Base-by-base conservation (phyloP, 164 flowering plant species). In the Aristolochia californica region DNA sequence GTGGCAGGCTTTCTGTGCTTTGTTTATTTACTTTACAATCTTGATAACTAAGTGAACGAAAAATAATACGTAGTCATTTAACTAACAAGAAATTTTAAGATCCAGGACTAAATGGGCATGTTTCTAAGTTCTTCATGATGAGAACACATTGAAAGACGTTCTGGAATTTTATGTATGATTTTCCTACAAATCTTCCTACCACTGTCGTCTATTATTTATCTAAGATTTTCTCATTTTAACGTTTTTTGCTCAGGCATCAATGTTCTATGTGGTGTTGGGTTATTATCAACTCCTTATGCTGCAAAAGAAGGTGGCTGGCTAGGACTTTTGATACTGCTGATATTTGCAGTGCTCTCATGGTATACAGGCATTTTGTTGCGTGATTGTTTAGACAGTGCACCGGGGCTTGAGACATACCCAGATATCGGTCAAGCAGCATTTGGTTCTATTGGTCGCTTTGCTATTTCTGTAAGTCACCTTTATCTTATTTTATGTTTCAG, bases 391-490 rank as follows among this genome's bases (percentile, higher is more conserved):
- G 97, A 94, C 40, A 94, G 99, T 58, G 67, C 74, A 64, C 96
- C 99, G 34, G 99, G 86, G 16, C 84, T 94, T 4, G 86, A 90
- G 68, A 94, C 99, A 12, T 94, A 87, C 66, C 99, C 99, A 0
- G 99, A 94, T 66, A 90, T 94, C 66, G 99, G 99, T 51, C 95
- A 87, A 65, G 97, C 97, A 21, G 99, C 99, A n/a, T 94, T 90
- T 64, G 99, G 99, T 23, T 74, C 77, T 0, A 15, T 15, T 0
- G 99, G 99, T 44, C 85, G 99, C 18, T 56, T 90, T 51, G 73
- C 69, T 53, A 78, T 90, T 50, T 94, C 99, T 43, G 99, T 90
- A 76, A 65, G 80, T 71, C 50, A 5, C 5, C 18, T n/a, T n/a
- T n/a, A n/a, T n/a, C n/a, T 47, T 11, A 4, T 17, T 47, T 47